These are phyloP conservation scores for Rhododendron ovatum DNA, from an alignment of 148 eudicot genomes.

Conservation along the genomic window DNA sequence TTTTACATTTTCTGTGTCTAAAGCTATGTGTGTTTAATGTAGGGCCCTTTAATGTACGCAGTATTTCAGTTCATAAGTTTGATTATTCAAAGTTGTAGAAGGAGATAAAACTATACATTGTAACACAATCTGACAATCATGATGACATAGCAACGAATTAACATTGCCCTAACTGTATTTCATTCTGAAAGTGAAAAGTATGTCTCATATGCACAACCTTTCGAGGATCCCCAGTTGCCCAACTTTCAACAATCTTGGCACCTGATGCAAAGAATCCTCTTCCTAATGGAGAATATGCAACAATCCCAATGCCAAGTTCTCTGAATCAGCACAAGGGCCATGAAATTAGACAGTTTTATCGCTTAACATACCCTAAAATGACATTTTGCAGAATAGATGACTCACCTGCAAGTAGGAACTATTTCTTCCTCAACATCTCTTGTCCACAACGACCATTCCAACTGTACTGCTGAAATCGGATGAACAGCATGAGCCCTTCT, in stretches of 20 bases:
- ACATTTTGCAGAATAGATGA: neutral
- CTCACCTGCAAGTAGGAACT: conserved; percentile 23
- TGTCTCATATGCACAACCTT: neutral
- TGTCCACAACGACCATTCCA: conserved; percentile 23
- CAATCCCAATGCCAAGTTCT: conserved; percentile 23
- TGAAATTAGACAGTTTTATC: neutral
- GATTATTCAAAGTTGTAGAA: neutral
- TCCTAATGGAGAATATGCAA: conserved; percentile 12
- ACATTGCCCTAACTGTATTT: neutral
- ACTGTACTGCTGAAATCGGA: conserved; percentile 16
- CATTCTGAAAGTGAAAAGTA: neutral
- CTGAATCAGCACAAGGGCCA: neutral
- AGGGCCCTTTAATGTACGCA: neutral
- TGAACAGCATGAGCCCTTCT: conserved; percentile 21
- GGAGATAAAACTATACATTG: neutral
- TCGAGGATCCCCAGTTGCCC: neutral
- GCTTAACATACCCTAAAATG: neutral
- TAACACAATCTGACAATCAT: neutral
- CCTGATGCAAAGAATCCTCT: conserved; percentile 14
- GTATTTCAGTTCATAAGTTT: neutral
- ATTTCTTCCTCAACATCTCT: conserved; percentile 17
- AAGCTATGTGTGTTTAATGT: neutral
- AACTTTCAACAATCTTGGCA: conserved; percentile 7
- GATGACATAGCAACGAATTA: neutral
- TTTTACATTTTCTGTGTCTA: neutral